Evolutionary conservation across 2,329 filamentous ascomycete species (phyloP), one percentile per base, ranked within the genome.

Genomic region (Knoxdaviesia proteae): DNA sequence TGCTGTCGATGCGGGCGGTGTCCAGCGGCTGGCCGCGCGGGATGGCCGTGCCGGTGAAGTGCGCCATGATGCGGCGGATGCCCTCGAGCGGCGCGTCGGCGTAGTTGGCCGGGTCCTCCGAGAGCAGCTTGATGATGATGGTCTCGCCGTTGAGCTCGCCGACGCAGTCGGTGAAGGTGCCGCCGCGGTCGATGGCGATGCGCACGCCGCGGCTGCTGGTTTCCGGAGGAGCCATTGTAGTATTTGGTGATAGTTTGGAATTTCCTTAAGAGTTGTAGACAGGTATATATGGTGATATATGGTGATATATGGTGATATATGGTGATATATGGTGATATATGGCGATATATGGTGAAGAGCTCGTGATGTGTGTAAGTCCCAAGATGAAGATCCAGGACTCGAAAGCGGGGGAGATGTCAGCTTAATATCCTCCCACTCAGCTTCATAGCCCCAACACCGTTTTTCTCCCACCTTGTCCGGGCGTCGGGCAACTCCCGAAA

Each of bases 161-260:
- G 20, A 93, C 81, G 55, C 84, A 93, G 61, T 94, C 86, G 36
- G 86, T 94, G 57, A 94, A 94, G 32, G 86, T 93, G 45, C 86
- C 86, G 49, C 86, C 86, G 47, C 86, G 77, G 52, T 73, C 70
- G 45, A 86, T 86, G 49, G 80, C 79, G 50, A 86, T 84, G 54
- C 78, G 75, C 51, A 84, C 76, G 45, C 78, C 77, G 47, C 73
- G 68, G 49, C 60, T 54, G 7, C 10, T 7, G 20, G 10, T 40
- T 56, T 59, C 20, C 52, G 43, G 41, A 11, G 57, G 51, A 39
- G 55, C 51, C 63, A 67, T 66, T 39, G 11, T 50, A 36, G 29
- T 32, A 20, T 35, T 11, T 30, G 38, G 31, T 30, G 1, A 33
- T 10, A 9, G 33, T 10, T 36, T 9, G 11, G 34, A 11, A 3